Evolutionary conservation across 768 basidiomycete species (phyloP).

Genomic region (Gelatoporia subvermispora): DNA sequence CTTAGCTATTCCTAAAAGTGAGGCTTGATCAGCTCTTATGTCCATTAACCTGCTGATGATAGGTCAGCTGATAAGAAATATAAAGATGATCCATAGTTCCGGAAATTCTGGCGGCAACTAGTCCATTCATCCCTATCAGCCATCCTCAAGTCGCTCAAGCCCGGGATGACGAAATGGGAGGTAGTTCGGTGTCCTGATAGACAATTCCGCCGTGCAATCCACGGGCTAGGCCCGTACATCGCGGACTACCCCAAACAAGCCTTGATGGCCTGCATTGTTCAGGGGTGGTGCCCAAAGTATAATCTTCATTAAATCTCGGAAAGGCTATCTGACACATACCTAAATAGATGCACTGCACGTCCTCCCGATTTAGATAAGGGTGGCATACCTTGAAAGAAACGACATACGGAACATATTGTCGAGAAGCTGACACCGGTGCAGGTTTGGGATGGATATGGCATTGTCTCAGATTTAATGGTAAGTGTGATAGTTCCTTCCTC

Average conservation of each 20-base stretch:
- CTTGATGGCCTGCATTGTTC: conserved; percentile 13
- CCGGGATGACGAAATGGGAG: conserved; percentile 12
- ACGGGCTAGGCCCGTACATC: conserved; percentile 24
- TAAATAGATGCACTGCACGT: conserved; percentile 4
- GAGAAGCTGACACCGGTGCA: background rate
- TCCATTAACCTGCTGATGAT: too few species aligned
- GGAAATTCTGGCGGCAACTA: conserved; percentile 11
- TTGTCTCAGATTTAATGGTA: background rate
- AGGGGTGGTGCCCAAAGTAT: conserved; percentile 18
- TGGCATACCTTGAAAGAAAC: background rate
- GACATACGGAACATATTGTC: background rate
- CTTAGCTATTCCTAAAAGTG: conserved; percentile 15
- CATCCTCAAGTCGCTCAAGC: conserved; percentile 7
- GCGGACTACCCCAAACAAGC: conserved; percentile 31
- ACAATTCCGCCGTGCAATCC: conserved; percentile 23
- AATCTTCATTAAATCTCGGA: background rate
- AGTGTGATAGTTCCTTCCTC: too few species aligned
- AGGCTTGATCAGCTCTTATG: too few species aligned
- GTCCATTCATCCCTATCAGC: conserved; percentile 8
- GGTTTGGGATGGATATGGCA: background rate
- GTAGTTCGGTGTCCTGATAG: conserved; percentile 19
- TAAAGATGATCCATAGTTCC: background rate
- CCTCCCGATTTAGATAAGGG: conserved; percentile 1
- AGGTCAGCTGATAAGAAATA: conserved; percentile 5
- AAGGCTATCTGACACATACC: background rate